Evolutionary conservation across 768 basidiomycete genomes (phyloP).

Genomic region (Mycena latifolia): DNA sequence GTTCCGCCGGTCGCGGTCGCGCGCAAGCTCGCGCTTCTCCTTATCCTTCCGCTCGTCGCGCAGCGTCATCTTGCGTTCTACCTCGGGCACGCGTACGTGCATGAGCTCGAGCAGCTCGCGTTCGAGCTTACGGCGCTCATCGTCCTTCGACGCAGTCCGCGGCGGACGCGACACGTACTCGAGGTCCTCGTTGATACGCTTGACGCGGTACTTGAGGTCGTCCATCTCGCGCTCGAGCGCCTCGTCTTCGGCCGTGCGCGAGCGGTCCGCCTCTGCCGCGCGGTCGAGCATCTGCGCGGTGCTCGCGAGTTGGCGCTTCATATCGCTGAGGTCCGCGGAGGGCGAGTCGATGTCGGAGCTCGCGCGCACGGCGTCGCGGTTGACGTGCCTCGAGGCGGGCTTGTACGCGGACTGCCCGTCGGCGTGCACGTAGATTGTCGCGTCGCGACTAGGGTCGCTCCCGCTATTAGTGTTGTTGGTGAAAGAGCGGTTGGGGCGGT

Average conservation of each 20-base stretch:
- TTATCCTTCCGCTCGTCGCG: conserved; percentile 48
- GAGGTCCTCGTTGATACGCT: conserved; percentile 90
- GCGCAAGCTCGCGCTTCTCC: too few species aligned
- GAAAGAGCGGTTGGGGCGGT: conserved; percentile 80
- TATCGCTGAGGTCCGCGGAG: conserved; percentile 81
- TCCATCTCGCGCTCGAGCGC: conserved; percentile 91
- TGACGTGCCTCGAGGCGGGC: conserved; percentile 84
- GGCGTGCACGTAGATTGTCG: conserved; percentile 91
- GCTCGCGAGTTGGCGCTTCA: conserved; percentile 85
- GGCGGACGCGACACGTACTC: conserved; percentile 88
- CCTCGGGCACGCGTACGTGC: conserved; percentile 93
- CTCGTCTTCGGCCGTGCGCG: conserved; percentile 84
- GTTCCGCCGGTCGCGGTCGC: too few species aligned
- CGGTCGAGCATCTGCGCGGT: conserved; percentile 87
- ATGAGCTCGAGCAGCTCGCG: conserved; percentile 86
- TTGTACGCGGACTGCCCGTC: conserved; percentile 79
- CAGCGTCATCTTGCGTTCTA: conserved; percentile 87
- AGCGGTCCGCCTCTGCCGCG: conserved; percentile 70
- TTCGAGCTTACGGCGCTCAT: conserved; percentile 89
- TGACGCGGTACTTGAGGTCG: conserved; percentile 87
- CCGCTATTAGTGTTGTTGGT: conserved; percentile 61
- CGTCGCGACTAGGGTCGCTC: conserved; percentile 78
- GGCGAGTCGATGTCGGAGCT: conserved; percentile 75
- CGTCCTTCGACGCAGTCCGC: conserved; percentile 78
- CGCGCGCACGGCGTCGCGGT: conserved; percentile 84